Base-by-base conservation (phyloP, 1,139 yeast species). In the Saccharomyces uvarum region DNA sequence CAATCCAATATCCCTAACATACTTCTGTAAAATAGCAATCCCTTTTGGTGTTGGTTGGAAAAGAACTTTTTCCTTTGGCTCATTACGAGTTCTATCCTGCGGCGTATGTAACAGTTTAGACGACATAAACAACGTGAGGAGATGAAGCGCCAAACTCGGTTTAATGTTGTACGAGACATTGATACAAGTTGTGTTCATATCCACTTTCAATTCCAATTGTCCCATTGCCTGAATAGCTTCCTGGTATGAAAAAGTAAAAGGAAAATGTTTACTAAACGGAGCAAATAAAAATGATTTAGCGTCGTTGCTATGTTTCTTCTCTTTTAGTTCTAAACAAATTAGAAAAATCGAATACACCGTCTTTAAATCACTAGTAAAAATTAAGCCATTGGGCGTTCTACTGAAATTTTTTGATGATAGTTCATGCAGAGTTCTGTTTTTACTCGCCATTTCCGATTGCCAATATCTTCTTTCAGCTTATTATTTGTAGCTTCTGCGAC, bases 1-100 rank as follows among this genome's bases (percentile, higher is more conserved):
- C 55, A 85, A 69, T 0, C 93, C 95, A 53, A 79, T 72, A 48
- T 74, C 77, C 52, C 74, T 73, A 59, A 86, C 83, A 66, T 84
- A 89, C 11, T 77, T 74, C 51, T 80, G 81, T 1, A 91, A 70
- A 0, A 89, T 67, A 0, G 90, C 83, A 3, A 89, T 81, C 0
- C 98, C 99, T 65, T 93, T 93, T 0, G 98, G 93, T 0, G 98
- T 89, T 4, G 97, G 96, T 64, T 91, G 98, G 38, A 90, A 66
- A 2, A 73, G 55, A 0, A 75, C 72, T 49, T 71, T 67, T 2
- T 64, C 70, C 54, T 77, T 77, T 1, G 83, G 76, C 49, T 66
- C 72, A n/a, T 68, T 61, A 53, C 83, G 67, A 0, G 95, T 85
- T 61, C 95, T 75, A 61, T 86, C 91, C 6, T 80, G 79, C 0